Evolutionary conservation across 2,329 filamentous ascomycete genomes (phyloP).

Genomic region (Myriosclerotinia curreyana): DNA sequence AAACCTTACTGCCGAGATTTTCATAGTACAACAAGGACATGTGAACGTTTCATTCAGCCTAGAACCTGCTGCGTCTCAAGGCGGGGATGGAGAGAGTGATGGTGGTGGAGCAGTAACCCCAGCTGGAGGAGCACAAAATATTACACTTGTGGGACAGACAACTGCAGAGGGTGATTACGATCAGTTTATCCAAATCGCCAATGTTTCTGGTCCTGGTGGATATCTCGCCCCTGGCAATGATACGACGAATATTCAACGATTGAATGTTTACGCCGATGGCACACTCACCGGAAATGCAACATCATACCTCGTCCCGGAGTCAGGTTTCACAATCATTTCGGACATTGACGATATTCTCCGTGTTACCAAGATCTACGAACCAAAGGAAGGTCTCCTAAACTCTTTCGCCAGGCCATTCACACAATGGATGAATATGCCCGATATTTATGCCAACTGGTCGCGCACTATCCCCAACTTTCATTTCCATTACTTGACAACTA

Average conservation of each 20-base stretch:
- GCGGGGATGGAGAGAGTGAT: constrained; percentile 46
- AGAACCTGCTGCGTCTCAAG: constrained; percentile 55
- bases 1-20: constrained; percentile 71
- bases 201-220: constrained; percentile 51
- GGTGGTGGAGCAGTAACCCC: constrained; percentile 51
- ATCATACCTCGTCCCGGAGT: constrained; percentile 69
- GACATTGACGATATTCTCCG: constrained; percentile 80
- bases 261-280: constrained; percentile 66
- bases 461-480: constrained; percentile 63
- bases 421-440: constrained; percentile 76
- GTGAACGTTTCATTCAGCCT: constrained; percentile 63
- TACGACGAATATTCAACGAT: constrained; percentile 61
- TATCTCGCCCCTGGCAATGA: constrained; percentile 60
- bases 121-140: constrained; percentile 58
- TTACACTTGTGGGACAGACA: constrained; percentile 63
- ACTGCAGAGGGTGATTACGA: constrained; percentile 71
- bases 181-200: constrained; percentile 61
- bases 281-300: constrained; percentile 68
- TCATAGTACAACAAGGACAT: constrained; percentile 68
- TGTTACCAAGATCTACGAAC: constrained; percentile 77
- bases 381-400: constrained; percentile 71
- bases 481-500: constrained; percentile 81
- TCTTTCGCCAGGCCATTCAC: constrained; percentile 69
- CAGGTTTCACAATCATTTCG: constrained; percentile 68
- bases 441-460: constrained; percentile 74